phyloP scores from a whole-genome alignment of 495 filamentous ascomycete species.

The Lepidopterella palustris region DNA sequence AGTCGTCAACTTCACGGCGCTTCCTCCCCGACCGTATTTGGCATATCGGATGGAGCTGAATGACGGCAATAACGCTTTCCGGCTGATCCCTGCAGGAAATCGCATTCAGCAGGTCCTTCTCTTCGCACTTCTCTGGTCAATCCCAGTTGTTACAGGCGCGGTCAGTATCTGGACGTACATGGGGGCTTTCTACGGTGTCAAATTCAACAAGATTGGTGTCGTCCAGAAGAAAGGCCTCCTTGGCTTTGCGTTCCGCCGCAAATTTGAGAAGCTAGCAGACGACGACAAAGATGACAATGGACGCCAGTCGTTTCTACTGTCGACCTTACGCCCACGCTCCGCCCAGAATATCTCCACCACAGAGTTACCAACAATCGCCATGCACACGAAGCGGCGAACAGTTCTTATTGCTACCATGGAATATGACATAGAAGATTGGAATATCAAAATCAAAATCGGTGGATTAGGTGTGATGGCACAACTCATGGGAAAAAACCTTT shows the following conservation, averaged over 20 bases:
- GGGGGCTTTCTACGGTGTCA: slow-evolving; percentile 63
- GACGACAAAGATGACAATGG: background rate
- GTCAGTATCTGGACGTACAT: slow-evolving; percentile 54
- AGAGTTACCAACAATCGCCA: background rate
- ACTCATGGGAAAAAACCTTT: slow-evolving; percentile 63
- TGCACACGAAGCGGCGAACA: background rate
- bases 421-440: slow-evolving; percentile 67
- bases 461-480: slow-evolving; percentile 62
- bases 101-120: slow-evolving; percentile 52
- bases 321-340: background rate
- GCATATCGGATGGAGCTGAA: slow-evolving; percentile 52
- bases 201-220: slow-evolving; percentile 62
- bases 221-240: slow-evolving; percentile 39
- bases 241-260: background rate
- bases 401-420: slow-evolving; percentile 67
- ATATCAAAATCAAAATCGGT: slow-evolving; percentile 68
- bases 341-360: too few species aligned
- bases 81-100: slow-evolving; percentile 50
- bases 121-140: slow-evolving; percentile 50
- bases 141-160: slow-evolving; percentile 48
- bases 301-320: background rate
- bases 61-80: slow-evolving; percentile 49
- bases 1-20: slow-evolving; percentile 55
- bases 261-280: background rate
- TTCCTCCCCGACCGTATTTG: slow-evolving; percentile 50